A percentile compares a stretch with the other conserved stretches of the same genome.
Evolutionary conservation across 345 rosid genomes (phyloP).

Genomic region (Gossypium ekmanianum): DNA sequence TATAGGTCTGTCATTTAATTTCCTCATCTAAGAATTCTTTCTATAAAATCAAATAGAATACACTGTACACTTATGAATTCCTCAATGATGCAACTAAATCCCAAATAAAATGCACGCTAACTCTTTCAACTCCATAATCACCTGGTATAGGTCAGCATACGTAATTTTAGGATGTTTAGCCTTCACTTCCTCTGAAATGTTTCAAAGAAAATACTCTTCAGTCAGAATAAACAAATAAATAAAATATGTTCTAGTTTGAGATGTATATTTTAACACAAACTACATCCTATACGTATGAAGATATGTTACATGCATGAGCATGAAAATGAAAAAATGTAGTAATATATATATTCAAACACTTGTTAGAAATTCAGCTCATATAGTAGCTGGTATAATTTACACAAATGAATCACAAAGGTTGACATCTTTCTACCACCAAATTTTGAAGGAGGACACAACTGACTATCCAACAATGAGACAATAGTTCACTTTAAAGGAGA

Average conservation of each 20-base stretch:
- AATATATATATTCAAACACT: neutral
- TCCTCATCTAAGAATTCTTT: neutral
- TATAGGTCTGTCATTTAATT: constrained; percentile 3
- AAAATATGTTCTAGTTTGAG: neutral
- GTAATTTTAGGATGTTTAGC: constrained; percentile 75
- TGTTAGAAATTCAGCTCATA: neutral
- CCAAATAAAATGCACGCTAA: constrained; percentile 3
- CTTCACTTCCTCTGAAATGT: constrained; percentile 69
- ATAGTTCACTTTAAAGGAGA: neutral
- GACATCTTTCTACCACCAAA: constrained; percentile 1
- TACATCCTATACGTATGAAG: neutral
- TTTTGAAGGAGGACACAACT: neutral
- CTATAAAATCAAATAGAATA: neutral
- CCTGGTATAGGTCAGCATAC: constrained; percentile 75
- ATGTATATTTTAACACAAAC: neutral
- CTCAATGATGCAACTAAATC: neutral
- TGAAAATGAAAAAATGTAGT: neutral
- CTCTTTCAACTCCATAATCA: constrained; percentile 18
- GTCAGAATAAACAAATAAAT: neutral
- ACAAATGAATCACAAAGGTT: neutral
- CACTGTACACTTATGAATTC: neutral
- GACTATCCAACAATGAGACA: neutral
- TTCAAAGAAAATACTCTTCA: constrained; percentile 18
- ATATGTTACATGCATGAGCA: neutral
- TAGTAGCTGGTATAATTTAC: neutral